A percentile compares a stretch with the other conserved stretches of the same genome.
Evolutionary conservation across 2,329 filamentous ascomycete genomes (phyloP).

Genomic region (Uncinocarpus reesii): DNA sequence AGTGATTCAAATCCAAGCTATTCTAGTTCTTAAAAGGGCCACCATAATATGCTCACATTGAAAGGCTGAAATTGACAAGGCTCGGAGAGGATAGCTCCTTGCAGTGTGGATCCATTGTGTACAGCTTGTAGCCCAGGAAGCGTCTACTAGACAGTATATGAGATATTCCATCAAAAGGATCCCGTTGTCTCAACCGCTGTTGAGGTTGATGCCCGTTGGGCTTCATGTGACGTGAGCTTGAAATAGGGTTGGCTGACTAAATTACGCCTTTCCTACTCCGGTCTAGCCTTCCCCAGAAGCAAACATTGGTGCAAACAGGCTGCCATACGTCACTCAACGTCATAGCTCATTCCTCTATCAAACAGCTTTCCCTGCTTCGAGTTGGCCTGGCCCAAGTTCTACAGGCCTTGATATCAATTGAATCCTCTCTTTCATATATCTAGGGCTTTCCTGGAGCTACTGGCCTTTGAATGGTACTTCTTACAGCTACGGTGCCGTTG

Average conservation of each 20-base stretch:
- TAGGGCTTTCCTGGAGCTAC: background rate
- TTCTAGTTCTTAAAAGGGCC: conserved; percentile 1
- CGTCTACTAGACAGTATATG: no score
- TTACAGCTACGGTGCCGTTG: background rate
- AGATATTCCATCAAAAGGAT: no score
- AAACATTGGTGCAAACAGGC: conserved; percentile 4
- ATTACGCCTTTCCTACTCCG: background rate
- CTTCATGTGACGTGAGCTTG: conserved; percentile 3
- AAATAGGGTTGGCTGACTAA: background rate
- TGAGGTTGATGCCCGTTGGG: no score
- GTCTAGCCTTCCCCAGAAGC: background rate
- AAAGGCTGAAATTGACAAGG: conserved; percentile 44
- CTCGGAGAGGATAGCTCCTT: conserved; percentile 43
- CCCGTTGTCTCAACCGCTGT: no score
- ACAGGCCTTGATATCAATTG: conserved; percentile 2
- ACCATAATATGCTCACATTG: conserved; percentile 37
- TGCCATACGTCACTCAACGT: conserved; percentile 16
- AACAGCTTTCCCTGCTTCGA: conserved; percentile 6
- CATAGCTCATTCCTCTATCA: conserved; percentile 8
- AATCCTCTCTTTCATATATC: background rate
- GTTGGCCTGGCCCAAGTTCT: conserved; percentile 5
- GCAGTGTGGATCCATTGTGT: conserved; percentile 33
- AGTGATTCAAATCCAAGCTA: background rate
- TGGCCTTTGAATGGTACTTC: background rate
- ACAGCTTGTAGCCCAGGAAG: background rate